Conservation (phyloP, 2,329 filamentous ascomycete genomes). For the Didymella exigua region DNA sequence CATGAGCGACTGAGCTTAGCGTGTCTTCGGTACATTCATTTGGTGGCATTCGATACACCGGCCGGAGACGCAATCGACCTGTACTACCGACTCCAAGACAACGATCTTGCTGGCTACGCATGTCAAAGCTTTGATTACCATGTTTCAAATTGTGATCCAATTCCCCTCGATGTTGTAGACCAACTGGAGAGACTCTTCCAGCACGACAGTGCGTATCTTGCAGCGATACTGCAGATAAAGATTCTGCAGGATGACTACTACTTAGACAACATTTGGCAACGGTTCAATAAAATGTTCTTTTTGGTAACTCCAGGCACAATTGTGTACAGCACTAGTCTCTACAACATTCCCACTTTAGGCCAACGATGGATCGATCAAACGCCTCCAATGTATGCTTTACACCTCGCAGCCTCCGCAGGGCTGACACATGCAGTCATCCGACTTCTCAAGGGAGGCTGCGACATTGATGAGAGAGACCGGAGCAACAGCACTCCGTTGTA, state of each 20-base stretch:
- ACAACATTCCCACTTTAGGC: slow-evolving; percentile 15
- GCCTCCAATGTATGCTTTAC: slow-evolving; percentile 24
- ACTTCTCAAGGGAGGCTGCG: slow-evolving; percentile 17
- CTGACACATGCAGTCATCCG: slow-evolving; percentile 8
- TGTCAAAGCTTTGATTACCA: slow-evolving; percentile 21
- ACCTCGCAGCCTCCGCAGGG: slow-evolving; percentile 21
- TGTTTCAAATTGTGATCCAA: slow-evolving; percentile 5
- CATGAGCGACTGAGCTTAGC: slow-evolving; percentile 13
- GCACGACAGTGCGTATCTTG: slow-evolving; percentile 13
- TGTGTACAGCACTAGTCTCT: slow-evolving; percentile 22
- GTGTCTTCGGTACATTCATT: slow-evolving; percentile 20
- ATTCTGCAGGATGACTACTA: neutral
- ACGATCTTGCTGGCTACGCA: slow-evolving; percentile 15
- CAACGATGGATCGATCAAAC: slow-evolving; percentile 13
- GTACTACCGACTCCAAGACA: neutral
- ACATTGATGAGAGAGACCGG: slow-evolving; percentile 16
- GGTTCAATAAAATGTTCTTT: slow-evolving; percentile 18
- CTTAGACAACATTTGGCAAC: neutral
- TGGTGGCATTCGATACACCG: slow-evolving; percentile 4
- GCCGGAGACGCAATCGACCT: neutral
- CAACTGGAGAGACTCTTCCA: slow-evolving; percentile 16
- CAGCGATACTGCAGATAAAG: slow-evolving; percentile 22
- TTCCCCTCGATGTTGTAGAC: neutral
- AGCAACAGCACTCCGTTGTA: slow-evolving; percentile 9
- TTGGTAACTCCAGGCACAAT: slow-evolving; percentile 21